Evolutionary conservation across 805 yeast genomes (phyloP).

Genomic region (Cyberlindnera xylosilytica): DNA sequence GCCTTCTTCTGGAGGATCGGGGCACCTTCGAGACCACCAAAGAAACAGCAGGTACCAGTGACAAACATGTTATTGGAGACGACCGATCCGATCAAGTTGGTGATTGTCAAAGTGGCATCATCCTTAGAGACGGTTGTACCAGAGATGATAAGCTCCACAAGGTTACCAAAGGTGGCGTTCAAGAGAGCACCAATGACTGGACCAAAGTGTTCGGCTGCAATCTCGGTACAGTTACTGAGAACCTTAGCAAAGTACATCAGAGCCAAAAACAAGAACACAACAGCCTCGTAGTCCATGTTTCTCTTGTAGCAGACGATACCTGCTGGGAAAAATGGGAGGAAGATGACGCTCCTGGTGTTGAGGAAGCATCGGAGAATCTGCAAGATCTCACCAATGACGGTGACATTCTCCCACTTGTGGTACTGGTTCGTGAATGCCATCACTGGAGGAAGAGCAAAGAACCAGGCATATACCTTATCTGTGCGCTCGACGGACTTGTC

Average conservation of each 20-base stretch:
- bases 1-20: slow-evolving; percentile 17
- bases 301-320: slow-evolving; percentile 20
- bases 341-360: slow-evolving; percentile 20
- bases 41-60: slow-evolving; percentile 24
- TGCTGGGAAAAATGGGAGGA: slow-evolving; percentile 23
- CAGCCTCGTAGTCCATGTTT: slow-evolving; percentile 19
- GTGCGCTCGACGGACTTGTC: slow-evolving; percentile 18
- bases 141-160: slow-evolving; percentile 48
- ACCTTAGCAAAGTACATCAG: slow-evolving; percentile 26
- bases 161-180: slow-evolving; percentile 50
- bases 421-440: slow-evolving; percentile 9
- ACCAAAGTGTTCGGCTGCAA: slow-evolving; percentile 24
- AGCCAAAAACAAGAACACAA: slow-evolving; percentile 21
- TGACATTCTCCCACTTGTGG: slow-evolving; percentile 14
- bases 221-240: slow-evolving; percentile 24
- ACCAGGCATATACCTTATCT: slow-evolving; percentile 16
- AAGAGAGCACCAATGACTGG: slow-evolving; percentile 47
- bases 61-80: slow-evolving; percentile 42
- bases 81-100: slow-evolving; percentile 46
- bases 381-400: slow-evolving; percentile 16
- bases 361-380: slow-evolving; percentile 17
- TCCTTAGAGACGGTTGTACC: slow-evolving; percentile 45
- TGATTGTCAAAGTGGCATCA: slow-evolving; percentile 47
- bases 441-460: slow-evolving; percentile 11
- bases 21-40: slow-evolving; percentile 22